These are phyloP conservation scores for Celoporthe dispersa DNA, from an alignment of 2,329 filamentous ascomycete genomes.

Conservation along the genomic window DNA sequence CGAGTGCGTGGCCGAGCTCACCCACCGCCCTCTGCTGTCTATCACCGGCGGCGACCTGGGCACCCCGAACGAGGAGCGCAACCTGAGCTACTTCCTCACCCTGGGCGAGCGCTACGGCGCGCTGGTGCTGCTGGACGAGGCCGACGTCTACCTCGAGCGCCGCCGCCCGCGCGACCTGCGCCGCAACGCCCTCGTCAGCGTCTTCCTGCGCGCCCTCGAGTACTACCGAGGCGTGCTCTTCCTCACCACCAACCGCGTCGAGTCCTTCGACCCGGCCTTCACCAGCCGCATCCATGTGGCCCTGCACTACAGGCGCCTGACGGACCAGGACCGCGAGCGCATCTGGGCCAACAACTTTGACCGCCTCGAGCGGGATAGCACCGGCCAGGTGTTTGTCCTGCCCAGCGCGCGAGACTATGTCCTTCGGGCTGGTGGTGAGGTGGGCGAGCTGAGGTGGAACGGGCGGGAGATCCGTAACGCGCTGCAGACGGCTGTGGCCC, in stretches of 20 bases:
- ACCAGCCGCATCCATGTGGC: slow-evolving; percentile 55
- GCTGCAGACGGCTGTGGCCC: slow-evolving; percentile 49
- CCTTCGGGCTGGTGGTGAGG: slow-evolving; percentile 36
- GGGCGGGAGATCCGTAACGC: slow-evolving; percentile 43
- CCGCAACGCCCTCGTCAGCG: slow-evolving; percentile 53
- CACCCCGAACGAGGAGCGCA: slow-evolving; percentile 45
- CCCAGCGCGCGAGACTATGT: slow-evolving; percentile 46
- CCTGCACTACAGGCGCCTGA: slow-evolving; percentile 49
- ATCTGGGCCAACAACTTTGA: slow-evolving; percentile 54
- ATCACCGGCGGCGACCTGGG: slow-evolving; percentile 56
- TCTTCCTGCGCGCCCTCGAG: slow-evolving; percentile 56
- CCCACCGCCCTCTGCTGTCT: slow-evolving; percentile 54
- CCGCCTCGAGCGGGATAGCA: slow-evolving; percentile 47
- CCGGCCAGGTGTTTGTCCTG: slow-evolving; percentile 43
- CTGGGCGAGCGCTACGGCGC: slow-evolving; percentile 55
- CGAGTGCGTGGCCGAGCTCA: slow-evolving; percentile 57
- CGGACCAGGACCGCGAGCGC: slow-evolving; percentile 46
- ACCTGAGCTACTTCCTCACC: slow-evolving; percentile 51
- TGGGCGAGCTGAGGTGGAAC: slow-evolving; percentile 46
- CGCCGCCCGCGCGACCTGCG: slow-evolving; percentile 49
- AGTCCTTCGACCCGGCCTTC: slow-evolving; percentile 53
- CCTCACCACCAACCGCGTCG: slow-evolving; percentile 55
- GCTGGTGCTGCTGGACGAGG: slow-evolving; percentile 62
- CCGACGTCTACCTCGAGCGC: slow-evolving; percentile 63
- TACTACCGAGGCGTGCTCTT: slow-evolving; percentile 56